Conservation (phyloP, 345 rosid species). For the Heritiera littoralis region DNA sequence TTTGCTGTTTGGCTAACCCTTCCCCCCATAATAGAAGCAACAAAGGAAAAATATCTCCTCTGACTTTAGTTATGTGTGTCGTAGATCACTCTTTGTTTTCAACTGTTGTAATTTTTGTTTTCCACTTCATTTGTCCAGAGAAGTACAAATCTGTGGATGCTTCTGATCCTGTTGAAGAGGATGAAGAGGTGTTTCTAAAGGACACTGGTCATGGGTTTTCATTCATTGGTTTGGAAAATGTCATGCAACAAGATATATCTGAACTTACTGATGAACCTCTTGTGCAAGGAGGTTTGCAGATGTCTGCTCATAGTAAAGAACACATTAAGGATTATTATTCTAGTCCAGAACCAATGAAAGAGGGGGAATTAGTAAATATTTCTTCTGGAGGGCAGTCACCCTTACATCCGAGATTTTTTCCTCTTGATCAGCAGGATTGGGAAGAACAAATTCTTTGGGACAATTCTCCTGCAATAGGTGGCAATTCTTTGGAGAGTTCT, state of each 20-base stretch:
- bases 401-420: conserved; percentile 46
- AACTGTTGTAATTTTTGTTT: not conserved
- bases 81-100: not conserved
- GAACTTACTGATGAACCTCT: conserved; percentile 35
- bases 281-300: conserved; percentile 32
- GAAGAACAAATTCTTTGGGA: conserved; percentile 86
- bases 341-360: conserved; percentile 70
- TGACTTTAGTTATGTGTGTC: not conserved
- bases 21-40: not conserved
- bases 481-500: conserved; percentile 43
- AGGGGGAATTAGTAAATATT: conserved; percentile 39
- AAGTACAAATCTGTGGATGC: conserved; percentile 55
- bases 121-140: conserved; percentile 48
- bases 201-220: conserved; percentile 46
- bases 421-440: conserved; percentile 95
- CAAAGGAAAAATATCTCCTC: not conserved
- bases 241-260: conserved; percentile 46
- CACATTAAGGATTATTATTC: conserved; percentile 44
- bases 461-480: conserved; percentile 52
- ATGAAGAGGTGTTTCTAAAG: conserved; percentile 77
- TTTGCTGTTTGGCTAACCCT: not conserved
- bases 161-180: conserved; percentile 79
- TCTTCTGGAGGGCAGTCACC: conserved; percentile 55
- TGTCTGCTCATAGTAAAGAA: conserved; percentile 38
- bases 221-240: conserved; percentile 34